Base-by-base conservation (phyloP, 1,284 basidiomycete genomes). In the Puccinia polysora region DNA sequence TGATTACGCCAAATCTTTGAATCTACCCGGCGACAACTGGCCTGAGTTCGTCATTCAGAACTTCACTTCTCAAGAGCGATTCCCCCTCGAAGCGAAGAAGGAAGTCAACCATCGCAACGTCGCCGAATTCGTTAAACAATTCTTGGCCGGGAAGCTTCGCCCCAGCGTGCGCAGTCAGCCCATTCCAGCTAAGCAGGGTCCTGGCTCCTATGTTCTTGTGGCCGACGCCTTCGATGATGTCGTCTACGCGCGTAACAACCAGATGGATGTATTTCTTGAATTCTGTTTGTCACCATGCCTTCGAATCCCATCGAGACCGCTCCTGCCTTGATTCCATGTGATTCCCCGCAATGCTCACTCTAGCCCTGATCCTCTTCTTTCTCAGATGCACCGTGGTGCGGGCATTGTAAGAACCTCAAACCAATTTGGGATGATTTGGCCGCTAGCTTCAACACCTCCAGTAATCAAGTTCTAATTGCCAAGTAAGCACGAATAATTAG, bases 211-310 rank as follows among this genome's bases (percentile, higher is more conserved):
- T 81, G 86, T 84, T 58, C 83, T 99, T 49, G 95, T 97, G 69
- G 87, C 91, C 75, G 89, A 91, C 81, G 87, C 89, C 77, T 98
- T 97, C 77, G 90, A 97, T 5, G 75, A 77, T 60, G 82, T 89
- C 71, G 83, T 95, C 68, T 87, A 91, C 50, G 87, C 86, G 75
- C 20, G 40, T 38, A 89, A 97, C 79, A 75, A 75, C 72, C 82
- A 84, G 72, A 97, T 96, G 84, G 95, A 98, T 81, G 88, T 97
- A 77, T 93, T 99, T 77, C 84, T 97, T 77, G 96, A 98, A 82
- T 94, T 80, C 74, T 58, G 64, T 67, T 53, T 25, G 64, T 30
- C 23, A 34, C 30, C n/a, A n/a, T n/a, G n/a, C n/a, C n/a, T n/a
- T n/a, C n/a, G n/a, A n/a, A n/a, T n/a, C n/a, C n/a, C n/a, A n/a